Conservation (phyloP, 306 rosid genomes). For the Mimosa pudica region DNA sequence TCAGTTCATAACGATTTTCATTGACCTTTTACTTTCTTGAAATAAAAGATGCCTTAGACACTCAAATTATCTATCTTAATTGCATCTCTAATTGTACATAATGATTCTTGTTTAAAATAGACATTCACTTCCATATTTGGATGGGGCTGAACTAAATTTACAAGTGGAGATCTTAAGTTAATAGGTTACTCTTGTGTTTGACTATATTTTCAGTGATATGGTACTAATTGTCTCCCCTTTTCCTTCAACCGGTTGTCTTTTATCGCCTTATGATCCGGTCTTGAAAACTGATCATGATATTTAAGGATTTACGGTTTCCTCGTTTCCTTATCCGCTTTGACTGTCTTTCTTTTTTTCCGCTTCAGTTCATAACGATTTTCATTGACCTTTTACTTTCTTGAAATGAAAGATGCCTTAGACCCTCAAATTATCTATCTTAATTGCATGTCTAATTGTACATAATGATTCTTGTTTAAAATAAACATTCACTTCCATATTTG, state of each 20-base stretch:
- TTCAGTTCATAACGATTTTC: conserved; percentile 13
- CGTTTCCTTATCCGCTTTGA: neutral
- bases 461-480: conserved; percentile 4
- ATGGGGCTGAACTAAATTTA: conserved; percentile 15
- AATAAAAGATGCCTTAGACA: neutral
- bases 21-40: neutral
- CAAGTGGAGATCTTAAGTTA: conserved; percentile 9
- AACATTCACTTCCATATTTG: neutral
- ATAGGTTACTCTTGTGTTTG: neutral
- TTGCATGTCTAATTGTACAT: neutral
- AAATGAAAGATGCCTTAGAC: neutral
- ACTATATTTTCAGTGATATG: conserved; percentile 1
- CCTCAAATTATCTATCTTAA: conserved; percentile 19
- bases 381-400: neutral
- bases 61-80: conserved; percentile 17
- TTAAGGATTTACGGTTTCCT: neutral
- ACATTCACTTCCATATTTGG: neutral
- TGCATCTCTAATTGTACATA: neutral
- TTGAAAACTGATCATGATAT: conserved; percentile 22
- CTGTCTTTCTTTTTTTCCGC: no score
- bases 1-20: conserved; percentile 10
- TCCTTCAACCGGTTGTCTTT: neutral
- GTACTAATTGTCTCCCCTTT: neutral
- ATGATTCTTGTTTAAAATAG: conserved; percentile 6
- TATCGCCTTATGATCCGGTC: neutral